Percentiles rank a stretch among this genome's conserved stretches.
These are phyloP conservation scores for Colletotrichum musae DNA, from an alignment of 2,329 filamentous ascomycete species.

Conservation along the genomic window DNA sequence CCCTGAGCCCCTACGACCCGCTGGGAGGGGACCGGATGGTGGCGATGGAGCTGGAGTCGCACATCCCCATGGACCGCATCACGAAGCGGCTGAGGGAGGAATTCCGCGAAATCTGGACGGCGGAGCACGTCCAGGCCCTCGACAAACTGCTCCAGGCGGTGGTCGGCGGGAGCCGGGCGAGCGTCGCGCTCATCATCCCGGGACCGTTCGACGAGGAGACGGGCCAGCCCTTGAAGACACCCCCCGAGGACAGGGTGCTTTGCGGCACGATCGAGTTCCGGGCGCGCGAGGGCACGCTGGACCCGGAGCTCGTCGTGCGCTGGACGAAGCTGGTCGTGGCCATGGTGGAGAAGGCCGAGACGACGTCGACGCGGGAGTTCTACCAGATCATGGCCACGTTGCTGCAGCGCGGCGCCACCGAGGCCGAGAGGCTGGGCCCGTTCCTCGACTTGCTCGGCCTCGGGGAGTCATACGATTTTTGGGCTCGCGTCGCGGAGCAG, in stretches of 20 bases:
- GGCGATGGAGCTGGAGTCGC: constrained; percentile 7
- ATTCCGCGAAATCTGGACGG: constrained; percentile 13
- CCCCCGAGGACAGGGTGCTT: not conserved
- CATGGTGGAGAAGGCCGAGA: not conserved
- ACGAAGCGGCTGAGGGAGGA: not conserved
- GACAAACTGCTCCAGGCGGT: not conserved
- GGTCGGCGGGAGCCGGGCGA: too few relatives aligned
- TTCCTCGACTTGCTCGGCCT: constrained; percentile 6
- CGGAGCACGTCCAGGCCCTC: too few relatives aligned
- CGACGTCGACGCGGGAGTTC: not conserved
- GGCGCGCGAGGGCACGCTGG: constrained; percentile 26
- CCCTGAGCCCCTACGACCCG: not conserved
- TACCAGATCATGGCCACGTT: not conserved
- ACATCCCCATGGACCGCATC: constrained; percentile 18
- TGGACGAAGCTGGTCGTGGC: constrained; percentile 12
- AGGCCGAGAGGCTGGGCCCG: not conserved
- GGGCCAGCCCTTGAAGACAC: too few relatives aligned
- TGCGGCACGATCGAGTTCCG: constrained; percentile 33
- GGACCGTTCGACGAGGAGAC: too few relatives aligned
- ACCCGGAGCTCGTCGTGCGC: constrained; percentile 17
- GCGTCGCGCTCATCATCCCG: too few relatives aligned
- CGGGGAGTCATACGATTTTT: not conserved
- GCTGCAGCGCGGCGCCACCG: not conserved
- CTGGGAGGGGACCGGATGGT: not conserved
- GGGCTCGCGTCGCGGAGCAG: not conserved